Evolutionary conservation across 257 asterid genomes (phyloP), one percentile per base, ranked within the genome.

Genomic region (Mitragyna speciosa): DNA sequence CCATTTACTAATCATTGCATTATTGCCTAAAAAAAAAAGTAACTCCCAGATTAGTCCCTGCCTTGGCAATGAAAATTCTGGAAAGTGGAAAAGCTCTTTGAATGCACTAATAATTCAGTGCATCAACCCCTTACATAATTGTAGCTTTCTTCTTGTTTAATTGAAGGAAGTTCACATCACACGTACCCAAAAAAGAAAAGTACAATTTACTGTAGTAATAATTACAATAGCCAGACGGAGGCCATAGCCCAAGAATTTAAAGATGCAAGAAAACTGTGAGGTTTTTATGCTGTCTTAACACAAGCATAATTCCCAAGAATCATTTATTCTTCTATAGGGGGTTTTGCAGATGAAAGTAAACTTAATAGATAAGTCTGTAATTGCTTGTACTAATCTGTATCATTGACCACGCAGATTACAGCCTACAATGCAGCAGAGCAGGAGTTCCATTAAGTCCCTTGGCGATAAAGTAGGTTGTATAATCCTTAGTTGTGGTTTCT

Each of bases 371-470:
- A 5, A 64, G 3, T 20, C 2, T 0, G 26, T 19, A 67, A 67
- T 67, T 1, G 5, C 24, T 16, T 36, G 24, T 0, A 10, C n/a
- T 67, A 15, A 12, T 28, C 16, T 64, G 70, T 30, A 1, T 64
- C 70, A 47, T 52, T 30, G 16, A 3, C 63, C 1, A 75, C 22
- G 11, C 24, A 30, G 24, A 52, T 75, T 43, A 78, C 28, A 77
- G 71, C 36, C 65, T 72, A 47, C 45, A 82, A 30, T 78, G 79
- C 82, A 72, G 67, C 49, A 82, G 76, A 77, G 82, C 39, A 45
- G 85, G 72, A 72, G 71, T 54, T 20, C 82, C 82, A 52, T 82
- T 79, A 6, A 82, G 76, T 12, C 85, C 85, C 59, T 78, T 82
- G 61, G 41, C 76, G 39, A 24, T 64, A 26, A 39, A 82, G n/a